Evolutionary conservation across 177 flowering plant species (phyloP).

Genomic region (Tripterygium wilfordii): DNA sequence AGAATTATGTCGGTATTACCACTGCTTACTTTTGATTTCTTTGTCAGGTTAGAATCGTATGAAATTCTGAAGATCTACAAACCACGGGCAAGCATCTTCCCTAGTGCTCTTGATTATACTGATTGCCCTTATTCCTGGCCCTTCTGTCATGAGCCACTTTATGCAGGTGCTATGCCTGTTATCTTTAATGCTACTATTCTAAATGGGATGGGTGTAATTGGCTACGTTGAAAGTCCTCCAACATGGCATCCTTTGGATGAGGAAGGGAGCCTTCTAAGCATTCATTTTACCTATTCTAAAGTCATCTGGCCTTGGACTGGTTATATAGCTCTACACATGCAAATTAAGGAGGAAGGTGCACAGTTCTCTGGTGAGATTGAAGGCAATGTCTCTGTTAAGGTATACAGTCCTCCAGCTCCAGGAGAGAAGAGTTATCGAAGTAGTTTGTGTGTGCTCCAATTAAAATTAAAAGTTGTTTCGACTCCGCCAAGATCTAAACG

Average conservation of each 20-base stretch:
- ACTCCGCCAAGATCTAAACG: slow-evolving; percentile 86
- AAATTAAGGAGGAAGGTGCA: slow-evolving; percentile 92
- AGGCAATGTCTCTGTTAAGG: slow-evolving; percentile 77
- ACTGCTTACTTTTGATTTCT: slow-evolving; percentile 10
- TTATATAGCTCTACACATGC: slow-evolving; percentile 87
- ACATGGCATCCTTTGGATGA: slow-evolving; percentile 80
- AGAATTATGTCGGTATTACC: not conserved
- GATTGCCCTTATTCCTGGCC: slow-evolving; percentile 99
- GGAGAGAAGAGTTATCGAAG: slow-evolving; percentile 56
- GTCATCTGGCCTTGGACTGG: slow-evolving; percentile 99
- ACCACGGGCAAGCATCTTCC: slow-evolving; percentile 95
- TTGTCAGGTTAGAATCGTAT: slow-evolving; percentile 84
- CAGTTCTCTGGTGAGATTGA: slow-evolving; percentile 83
- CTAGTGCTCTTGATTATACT: slow-evolving; percentile 71
- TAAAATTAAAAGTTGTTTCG: slow-evolving; percentile 78
- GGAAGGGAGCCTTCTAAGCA: slow-evolving; percentile 83
- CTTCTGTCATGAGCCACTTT: slow-evolving; percentile 95
- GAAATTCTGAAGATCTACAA: slow-evolving; percentile 80
- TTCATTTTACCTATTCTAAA: slow-evolving; percentile 80
- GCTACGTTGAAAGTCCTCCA: slow-evolving; percentile 78
- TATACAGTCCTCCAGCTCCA: slow-evolving; percentile 74
- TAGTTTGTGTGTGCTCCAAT: slow-evolving; percentile 73
- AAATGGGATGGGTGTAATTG: slow-evolving; percentile 96
- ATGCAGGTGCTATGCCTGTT: slow-evolving; percentile 98
- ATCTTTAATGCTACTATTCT: slow-evolving; percentile 90